A percentile compares a stretch with the other conserved stretches of the same genome.
phyloP scores from a whole-genome alignment of 768 basidiomycete genomes.

The Rhizopogon vulgaris region DNA sequence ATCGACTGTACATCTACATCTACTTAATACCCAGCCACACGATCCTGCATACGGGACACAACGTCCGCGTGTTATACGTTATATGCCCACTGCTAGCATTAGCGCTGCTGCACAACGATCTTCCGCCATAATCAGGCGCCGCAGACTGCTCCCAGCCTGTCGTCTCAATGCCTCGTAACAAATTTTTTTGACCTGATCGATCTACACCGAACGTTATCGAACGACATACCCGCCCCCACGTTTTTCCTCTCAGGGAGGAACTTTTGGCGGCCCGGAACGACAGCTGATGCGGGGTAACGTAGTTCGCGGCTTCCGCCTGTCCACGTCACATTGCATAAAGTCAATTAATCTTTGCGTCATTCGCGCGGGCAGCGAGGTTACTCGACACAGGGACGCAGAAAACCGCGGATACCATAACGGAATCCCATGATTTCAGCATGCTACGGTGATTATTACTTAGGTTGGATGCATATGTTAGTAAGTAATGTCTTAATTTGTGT shows the following conservation, averaged over 20 bases:
- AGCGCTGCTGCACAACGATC: neutral
- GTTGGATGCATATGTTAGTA: neutral
- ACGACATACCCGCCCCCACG: neutral
- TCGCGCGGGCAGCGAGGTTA: slow-evolving; percentile 15
- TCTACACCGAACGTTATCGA: neutral
- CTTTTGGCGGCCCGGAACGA: slow-evolving; percentile 4
- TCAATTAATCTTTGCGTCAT: slow-evolving; percentile 8
- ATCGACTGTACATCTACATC: neutral
- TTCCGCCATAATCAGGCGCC: neutral
- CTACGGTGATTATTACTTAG: neutral
- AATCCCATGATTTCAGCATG: neutral
- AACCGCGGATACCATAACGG: slow-evolving; percentile 11
- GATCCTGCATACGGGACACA: neutral
- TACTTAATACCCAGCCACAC: neutral
- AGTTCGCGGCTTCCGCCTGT: slow-evolving; percentile 7
- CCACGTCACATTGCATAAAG: slow-evolving; percentile 13
- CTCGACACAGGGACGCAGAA: slow-evolving; percentile 6
- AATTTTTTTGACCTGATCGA: neutral
- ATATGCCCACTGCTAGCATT: neutral
- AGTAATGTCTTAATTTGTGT: neutral
- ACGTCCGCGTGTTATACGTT: neutral
- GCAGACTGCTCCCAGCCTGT: neutral
- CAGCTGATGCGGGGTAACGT: slow-evolving; percentile 10
- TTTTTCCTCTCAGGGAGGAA: slow-evolving; percentile 16
- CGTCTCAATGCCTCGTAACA: neutral